Base-by-base conservation (phyloP, 23 red algal genomes). In the Gracilaria caudata region DNA sequence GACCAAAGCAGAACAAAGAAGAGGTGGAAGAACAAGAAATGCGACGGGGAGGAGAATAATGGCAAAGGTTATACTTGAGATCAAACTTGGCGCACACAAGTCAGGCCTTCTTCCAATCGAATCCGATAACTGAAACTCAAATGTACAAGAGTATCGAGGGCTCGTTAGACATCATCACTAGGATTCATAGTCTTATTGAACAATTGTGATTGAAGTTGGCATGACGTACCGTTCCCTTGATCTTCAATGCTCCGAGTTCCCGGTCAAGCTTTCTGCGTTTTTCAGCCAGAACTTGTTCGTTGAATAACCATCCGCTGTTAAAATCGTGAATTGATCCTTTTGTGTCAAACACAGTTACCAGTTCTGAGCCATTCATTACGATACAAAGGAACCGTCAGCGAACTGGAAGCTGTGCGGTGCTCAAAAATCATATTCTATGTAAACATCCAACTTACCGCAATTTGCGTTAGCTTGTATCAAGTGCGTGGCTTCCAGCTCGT, bases 281-380 rank as follows among this genome's bases (percentile, higher is more conserved):
- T 9, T 38, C 33, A 1, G 23, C 5, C 19, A 41, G 38, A 14
- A 55, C 65, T 32, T 32, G 37, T 8, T 86, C 25, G 65, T 74
- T 86, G 82, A 71, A 86, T 51, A 86, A 24, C 82, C 82, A 86
- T 26, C 82, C 82, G 17, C 60, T 68, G 65, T 86, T 86, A 46
- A 86, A 86, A 10, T 86, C 61, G 40, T 86, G 49, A 20, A 86
- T 45, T 17, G 66, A 51, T 55, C 51, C 65, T 71, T 64, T 71
- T 24, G 82, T 86, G 1, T 59, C 64, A 64, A 73, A 86, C 24
- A 86, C 40, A 6, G 82, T 73, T 68, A 86, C 63, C 16, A 37
- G 21, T 30, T 86, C 82, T 86, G 82, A 24, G 21, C 2, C 26
- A 37, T 66, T 7, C n/a, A 8, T 8, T 29, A 17, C 57, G 29